phyloP scores from a whole-genome alignment of 495 filamentous ascomycete species.

The Penicillium samsonianum region DNA sequence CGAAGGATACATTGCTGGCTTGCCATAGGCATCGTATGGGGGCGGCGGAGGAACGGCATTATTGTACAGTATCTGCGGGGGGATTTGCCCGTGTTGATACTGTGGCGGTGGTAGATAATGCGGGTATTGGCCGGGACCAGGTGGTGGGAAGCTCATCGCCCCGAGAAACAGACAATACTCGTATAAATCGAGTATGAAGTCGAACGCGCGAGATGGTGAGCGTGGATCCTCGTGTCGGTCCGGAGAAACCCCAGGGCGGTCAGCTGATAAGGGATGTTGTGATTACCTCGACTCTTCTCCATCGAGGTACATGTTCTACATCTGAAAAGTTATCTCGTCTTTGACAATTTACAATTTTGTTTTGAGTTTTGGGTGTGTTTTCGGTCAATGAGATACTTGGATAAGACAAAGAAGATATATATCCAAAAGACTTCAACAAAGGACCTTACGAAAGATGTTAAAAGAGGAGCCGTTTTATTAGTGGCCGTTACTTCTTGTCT shows the following conservation, averaged over 20 bases:
- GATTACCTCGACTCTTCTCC: constrained; percentile 10
- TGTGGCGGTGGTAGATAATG: constrained; percentile 37
- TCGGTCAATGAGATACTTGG: background rate
- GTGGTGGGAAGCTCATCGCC: constrained; percentile 54
- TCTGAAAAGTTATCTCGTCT: background rate
- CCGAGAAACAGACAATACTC: constrained; percentile 31
- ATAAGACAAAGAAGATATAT: background rate
- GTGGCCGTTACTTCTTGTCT: background rate
- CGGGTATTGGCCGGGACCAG: constrained; percentile 46
- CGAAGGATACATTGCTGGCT: constrained; percentile 38
- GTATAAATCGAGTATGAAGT: constrained; percentile 23
- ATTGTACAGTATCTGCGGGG: constrained; percentile 45
- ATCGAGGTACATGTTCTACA: background rate
- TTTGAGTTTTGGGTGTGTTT: background rate
- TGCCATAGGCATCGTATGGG: constrained; percentile 44
- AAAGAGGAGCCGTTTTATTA: no score
- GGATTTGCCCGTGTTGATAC: constrained; percentile 38
- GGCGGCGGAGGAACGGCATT: constrained; percentile 37
- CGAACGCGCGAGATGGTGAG: constrained; percentile 16
- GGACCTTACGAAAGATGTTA: background rate
- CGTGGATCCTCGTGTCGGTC: constrained; percentile 35
- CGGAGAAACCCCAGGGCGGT: constrained; percentile 40
- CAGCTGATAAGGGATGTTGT: constrained; percentile 25
- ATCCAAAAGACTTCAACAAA: background rate
- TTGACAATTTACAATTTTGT: background rate